Evolutionary conservation across 179 eudicot species (phyloP), one percentile per base, ranked within the genome.

Genomic region (Beta lomatogona): DNA sequence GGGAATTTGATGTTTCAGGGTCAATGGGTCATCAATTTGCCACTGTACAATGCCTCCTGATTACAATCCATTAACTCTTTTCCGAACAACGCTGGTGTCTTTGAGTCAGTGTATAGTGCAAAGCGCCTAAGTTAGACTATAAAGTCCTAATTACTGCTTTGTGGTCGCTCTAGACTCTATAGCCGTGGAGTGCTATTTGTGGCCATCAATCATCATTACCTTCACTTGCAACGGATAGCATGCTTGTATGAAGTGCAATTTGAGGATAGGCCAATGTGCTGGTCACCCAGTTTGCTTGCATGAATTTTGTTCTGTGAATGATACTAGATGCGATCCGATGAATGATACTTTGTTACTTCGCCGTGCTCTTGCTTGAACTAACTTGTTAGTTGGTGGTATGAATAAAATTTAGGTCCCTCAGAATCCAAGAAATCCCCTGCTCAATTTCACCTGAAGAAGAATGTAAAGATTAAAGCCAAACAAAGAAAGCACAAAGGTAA

Each of bases 361-460:
- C 9, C 66, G 11, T 55, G 64, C 64, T 3, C n/a, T 64, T 22
- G 63, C 73, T 28, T 13, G 10, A 14, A 21, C 77, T 79, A 46
- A 48, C 65, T 59, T 71, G 68, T 36, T 77, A 6, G 13, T 57
- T 81, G 82, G 50, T n/a, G 31, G 6, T 16, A n/a, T 0, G 19
- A 57, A 46, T 70, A 54, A 19, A 45, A 36, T 67, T 2, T 52
- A 91, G 97, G 90, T 61, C 71, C 92, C 46, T 85, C 95, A 79
- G 87, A 88, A 82, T 76, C 89, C 28, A 86, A 65, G 67, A 92
- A 86, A 76, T 9, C 83, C 53, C 82, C 92, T 2, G 58, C 86
- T 50, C 83, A 89, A 81, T 93, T 94, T 77, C 91, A 83, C 79
- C 16, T 93, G 88, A 93, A 93, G 89, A 94, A 90, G 90, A 87